A percentile compares a stretch with the other conserved stretches of the same genome.
These are phyloP conservation scores for Hypomyces rosellus DNA, from an alignment of 2,329 filamentous ascomycete species.

Conservation along the genomic window DNA sequence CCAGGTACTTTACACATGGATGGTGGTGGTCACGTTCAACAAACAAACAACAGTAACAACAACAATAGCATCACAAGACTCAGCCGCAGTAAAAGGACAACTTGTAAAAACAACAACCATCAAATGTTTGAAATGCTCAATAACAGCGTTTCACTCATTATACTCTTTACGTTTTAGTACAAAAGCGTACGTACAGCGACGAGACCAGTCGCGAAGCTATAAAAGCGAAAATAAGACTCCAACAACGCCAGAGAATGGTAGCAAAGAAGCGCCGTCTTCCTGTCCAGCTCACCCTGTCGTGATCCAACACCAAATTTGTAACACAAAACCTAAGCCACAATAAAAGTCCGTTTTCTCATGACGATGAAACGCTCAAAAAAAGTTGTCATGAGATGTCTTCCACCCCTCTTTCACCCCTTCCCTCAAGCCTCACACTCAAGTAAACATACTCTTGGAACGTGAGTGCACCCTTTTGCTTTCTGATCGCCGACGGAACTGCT, in stretches of 20 bases:
- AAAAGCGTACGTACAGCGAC: neutral
- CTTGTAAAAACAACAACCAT: neutral
- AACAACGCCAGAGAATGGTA: conserved; percentile 12
- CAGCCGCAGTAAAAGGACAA: too few species aligned
- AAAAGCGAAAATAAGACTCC: conserved; percentile 12
- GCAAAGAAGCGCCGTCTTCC: conserved; percentile 10
- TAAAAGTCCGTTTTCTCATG: conserved; percentile 2
- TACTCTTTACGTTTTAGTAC: conserved; percentile 10
- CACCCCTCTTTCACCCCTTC: neutral
- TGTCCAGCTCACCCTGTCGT: conserved; percentile 6
- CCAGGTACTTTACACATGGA: too few species aligned
- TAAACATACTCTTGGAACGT: conserved; percentile 52
- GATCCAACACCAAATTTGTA: conserved; percentile 10
- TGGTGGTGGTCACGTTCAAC: too few species aligned
- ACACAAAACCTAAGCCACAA: conserved; percentile 4
- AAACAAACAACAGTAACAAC: too few species aligned
- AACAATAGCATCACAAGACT: too few species aligned
- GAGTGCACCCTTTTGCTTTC: conserved; percentile 48
- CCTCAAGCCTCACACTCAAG: conserved; percentile 25
- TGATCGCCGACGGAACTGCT: conserved; percentile 48
- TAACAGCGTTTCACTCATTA: conserved; percentile 12
- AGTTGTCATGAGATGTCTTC: neutral
- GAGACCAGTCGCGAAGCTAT: conserved; percentile 2
- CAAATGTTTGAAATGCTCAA: conserved; percentile 1
- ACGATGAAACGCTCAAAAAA: neutral